Evolutionary conservation across 176 grass and related monocot species (phyloP).

Genomic region (Saccharum spontaneum): DNA sequence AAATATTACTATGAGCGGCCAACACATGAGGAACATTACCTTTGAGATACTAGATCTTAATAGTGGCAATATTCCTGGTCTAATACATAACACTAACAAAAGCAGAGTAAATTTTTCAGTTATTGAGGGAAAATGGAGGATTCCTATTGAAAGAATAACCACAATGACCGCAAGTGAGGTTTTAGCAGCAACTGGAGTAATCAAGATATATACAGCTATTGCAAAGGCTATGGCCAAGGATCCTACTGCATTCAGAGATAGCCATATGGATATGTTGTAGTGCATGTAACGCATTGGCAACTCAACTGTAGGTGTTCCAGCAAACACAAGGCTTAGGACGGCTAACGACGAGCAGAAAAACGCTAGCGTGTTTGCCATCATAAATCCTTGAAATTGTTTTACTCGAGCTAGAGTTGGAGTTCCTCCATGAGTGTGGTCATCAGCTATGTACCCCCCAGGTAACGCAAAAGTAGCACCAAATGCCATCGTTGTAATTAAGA

Average conservation of each 20-base stretch:
- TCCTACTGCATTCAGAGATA: constrained; percentile 6
- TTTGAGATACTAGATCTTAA: constrained; percentile 29
- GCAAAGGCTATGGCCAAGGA: constrained; percentile 22
- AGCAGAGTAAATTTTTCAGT: background rate
- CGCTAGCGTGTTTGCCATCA: constrained; percentile 29
- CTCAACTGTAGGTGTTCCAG: constrained; percentile 33
- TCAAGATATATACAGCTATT: constrained; percentile 37
- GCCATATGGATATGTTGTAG: constrained; percentile 37
- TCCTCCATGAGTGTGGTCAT: constrained; percentile 6
- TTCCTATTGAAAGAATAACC: constrained; percentile 14
- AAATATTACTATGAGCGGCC: constrained; percentile 37
- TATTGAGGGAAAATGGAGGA: constrained; percentile 13
- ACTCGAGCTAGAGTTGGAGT: constrained; percentile 17
- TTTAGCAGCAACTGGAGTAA: constrained; percentile 21
- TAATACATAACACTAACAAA: background rate
- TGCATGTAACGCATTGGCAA: constrained; percentile 27
- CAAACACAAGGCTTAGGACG: constrained; percentile 20
- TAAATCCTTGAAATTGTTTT: constrained; percentile 22
- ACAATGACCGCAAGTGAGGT: constrained; percentile 19
- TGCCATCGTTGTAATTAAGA: constrained; percentile 35
- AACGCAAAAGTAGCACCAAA: constrained; percentile 32
- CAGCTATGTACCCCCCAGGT: constrained; percentile 24
- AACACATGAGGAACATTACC: constrained; percentile 15
- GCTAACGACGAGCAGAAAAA: constrained; percentile 30
- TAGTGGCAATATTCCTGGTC: constrained; percentile 13